phyloP scores from a whole-genome alignment of 208 protist genomes.

The Leptomonas pyrrhocoris region DNA sequence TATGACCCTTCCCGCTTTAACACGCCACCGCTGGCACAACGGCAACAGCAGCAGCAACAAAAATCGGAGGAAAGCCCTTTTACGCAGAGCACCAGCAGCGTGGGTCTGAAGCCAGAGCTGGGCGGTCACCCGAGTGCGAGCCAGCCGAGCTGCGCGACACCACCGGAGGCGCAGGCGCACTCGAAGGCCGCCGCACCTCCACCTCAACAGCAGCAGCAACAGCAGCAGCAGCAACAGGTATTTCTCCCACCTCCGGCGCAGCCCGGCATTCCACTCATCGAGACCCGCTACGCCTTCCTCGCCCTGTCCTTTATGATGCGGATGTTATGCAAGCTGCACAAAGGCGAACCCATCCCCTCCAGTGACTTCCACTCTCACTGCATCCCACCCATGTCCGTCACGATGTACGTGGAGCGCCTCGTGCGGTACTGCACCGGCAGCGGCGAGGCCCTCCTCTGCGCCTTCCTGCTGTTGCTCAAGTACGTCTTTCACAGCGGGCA shows the following conservation, averaged over 20 bases:
- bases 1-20: conserved; percentile 27
- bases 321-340: conserved; percentile 63
- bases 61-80: conserved; percentile 3
- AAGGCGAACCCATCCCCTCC: conserved; percentile 52
- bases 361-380: conserved; percentile 83
- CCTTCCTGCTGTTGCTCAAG: conserved; percentile 89
- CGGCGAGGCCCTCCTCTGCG: conserved; percentile 87
- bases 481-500: conserved; percentile 73
- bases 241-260: background rate
- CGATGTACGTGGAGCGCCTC: conserved; percentile 85
- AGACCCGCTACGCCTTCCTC: conserved; percentile 38
- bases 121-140: background rate
- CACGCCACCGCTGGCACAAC: conserved; percentile 25
- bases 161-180: conserved; percentile 9
- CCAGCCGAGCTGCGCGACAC: conserved; percentile 27
- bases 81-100: conserved; percentile 7
- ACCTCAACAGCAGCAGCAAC: conserved; percentile 1
- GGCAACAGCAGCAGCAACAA: conserved; percentile 12
- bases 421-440: conserved; percentile 81
- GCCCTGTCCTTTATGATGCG: conserved; percentile 64
- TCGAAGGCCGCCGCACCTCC: background rate
- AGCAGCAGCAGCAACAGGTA: conserved; percentile 8
- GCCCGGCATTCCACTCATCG: conserved; percentile 20
- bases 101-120: background rate
- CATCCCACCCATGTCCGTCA: conserved; percentile 77